Percentiles rank a stretch among this genome's conserved stretches.
phyloP scores from a whole-genome alignment of 768 basidiomycete species.

The Lentinula boryana region DNA sequence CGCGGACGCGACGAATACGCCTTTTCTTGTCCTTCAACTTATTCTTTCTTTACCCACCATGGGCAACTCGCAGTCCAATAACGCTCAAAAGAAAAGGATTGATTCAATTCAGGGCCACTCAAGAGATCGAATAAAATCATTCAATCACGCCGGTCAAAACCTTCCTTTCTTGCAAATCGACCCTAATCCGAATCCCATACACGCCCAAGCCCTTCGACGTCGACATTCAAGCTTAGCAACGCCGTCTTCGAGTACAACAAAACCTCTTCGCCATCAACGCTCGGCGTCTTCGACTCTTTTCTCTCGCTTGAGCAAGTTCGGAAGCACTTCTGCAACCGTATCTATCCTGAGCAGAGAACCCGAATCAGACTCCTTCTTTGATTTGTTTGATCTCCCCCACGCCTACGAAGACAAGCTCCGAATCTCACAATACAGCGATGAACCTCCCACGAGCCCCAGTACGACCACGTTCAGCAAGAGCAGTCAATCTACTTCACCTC shows the following conservation, averaged over 20 bases:
- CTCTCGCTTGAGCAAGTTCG: slow-evolving; percentile 29
- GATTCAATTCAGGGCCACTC: background rate
- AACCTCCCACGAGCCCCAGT: slow-evolving; percentile 1
- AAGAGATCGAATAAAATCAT: background rate
- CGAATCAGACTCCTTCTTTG: background rate
- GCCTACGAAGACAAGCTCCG: background rate
- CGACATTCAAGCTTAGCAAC: background rate
- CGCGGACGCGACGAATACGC: background rate
- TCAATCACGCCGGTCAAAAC: background rate
- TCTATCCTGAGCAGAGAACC: background rate
- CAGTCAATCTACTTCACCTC: slow-evolving; percentile 24
- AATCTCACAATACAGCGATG: slow-evolving; percentile 4
- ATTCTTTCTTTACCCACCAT: background rate
- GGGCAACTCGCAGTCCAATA: slow-evolving; percentile 9
- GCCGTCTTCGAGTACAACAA: background rate
- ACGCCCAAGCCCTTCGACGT: slow-evolving; percentile 4
- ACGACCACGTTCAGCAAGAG: slow-evolving; percentile 3
- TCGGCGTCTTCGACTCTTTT: slow-evolving; percentile 11
- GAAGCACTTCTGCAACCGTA: slow-evolving; percentile 7
- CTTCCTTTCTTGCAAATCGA: background rate
- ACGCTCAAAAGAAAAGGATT: background rate
- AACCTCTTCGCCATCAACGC: background rate
- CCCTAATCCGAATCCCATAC: slow-evolving; percentile 6
- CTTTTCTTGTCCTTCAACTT: background rate
- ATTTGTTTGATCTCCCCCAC: background rate